A percentile compares a stretch with the other conserved stretches of the same genome.
These are phyloP conservation scores for Psilocybe cyanescens DNA, from an alignment of 768 basidiomycete species.

Conservation along the genomic window DNA sequence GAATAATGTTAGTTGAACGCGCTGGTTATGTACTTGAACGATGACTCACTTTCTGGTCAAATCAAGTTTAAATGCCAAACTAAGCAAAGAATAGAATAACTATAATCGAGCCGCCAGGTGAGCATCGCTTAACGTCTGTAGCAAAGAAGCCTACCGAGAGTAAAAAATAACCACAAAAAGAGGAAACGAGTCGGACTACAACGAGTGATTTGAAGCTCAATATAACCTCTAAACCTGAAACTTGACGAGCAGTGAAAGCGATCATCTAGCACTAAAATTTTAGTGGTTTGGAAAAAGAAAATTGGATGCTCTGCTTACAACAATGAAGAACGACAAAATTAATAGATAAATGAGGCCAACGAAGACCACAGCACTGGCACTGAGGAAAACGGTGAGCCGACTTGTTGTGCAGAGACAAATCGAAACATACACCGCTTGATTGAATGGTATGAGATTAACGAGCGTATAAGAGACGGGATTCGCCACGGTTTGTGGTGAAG, in stretches of 20 bases:
- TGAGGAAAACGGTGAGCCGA: slow-evolving; percentile 20
- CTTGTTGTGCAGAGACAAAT: neutral
- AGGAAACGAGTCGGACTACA: slow-evolving; percentile 34
- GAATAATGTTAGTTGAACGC: neutral
- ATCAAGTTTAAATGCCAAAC: slow-evolving; percentile 62
- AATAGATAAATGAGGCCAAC: slow-evolving; percentile 61
- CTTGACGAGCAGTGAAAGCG: slow-evolving; percentile 38
- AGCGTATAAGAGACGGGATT: slow-evolving; percentile 51
- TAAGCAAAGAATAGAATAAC: slow-evolving; percentile 67
- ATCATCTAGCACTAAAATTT: slow-evolving; percentile 31
- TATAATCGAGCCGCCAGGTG: slow-evolving; percentile 22
- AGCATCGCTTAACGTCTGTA: neutral
- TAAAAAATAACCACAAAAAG: slow-evolving; percentile 40
- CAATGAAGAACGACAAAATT: slow-evolving; percentile 46
- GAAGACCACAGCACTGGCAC: slow-evolving; percentile 56
- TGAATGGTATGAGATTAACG: slow-evolving; percentile 60
- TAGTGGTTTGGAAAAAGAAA: neutral
- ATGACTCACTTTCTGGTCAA: slow-evolving; percentile 49
- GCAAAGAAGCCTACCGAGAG: slow-evolving; percentile 33
- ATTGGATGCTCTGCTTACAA: slow-evolving; percentile 30
- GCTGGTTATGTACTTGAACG: neutral
- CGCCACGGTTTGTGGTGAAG: slow-evolving; percentile 54
- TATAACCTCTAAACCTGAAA: slow-evolving; percentile 35
- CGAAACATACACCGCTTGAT: slow-evolving; percentile 59
- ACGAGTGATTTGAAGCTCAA: slow-evolving; percentile 38